Conservation (phyloP, 2,329 filamentous ascomycete species). For the Metarhizium sp. region DNA sequence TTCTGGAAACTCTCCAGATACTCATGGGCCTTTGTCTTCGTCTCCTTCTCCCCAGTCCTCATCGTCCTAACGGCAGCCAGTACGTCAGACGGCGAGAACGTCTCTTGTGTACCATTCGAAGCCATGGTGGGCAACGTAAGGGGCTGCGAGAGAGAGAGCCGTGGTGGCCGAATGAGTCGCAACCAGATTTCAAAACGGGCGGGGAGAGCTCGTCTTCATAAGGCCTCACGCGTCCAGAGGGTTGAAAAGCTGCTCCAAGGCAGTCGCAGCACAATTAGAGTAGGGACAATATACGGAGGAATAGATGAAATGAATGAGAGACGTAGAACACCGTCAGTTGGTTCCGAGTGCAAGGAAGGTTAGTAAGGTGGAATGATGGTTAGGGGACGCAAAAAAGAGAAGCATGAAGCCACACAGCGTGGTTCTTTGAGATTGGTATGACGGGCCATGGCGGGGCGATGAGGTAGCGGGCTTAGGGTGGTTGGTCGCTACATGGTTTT, state of each 20-base stretch:
- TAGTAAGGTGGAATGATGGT: background rate
- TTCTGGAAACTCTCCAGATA: slow-evolving; percentile 96
- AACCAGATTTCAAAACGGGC: background rate
- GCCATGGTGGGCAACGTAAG: slow-evolving; percentile 45
- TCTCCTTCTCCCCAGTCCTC: slow-evolving; percentile 71
- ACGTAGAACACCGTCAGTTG: background rate
- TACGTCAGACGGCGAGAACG: slow-evolving; percentile 67
- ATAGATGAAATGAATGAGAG: background rate
- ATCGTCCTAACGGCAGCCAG: slow-evolving; percentile 85
- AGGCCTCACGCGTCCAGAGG: background rate
- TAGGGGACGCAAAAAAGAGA: background rate
- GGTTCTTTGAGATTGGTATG: background rate
- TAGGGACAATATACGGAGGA: background rate
- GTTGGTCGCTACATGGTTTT: slow-evolving; percentile 14
- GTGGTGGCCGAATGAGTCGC: background rate
- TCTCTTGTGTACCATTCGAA: slow-evolving; percentile 52
- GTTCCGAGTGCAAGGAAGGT: background rate
- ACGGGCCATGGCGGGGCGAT: slow-evolving; percentile 23
- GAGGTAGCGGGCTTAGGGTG: slow-evolving; percentile 1
- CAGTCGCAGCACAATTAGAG: background rate
- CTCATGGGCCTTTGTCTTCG: slow-evolving; percentile 84
- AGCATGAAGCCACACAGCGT: background rate
- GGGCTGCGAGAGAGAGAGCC: background rate
- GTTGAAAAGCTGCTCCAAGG: background rate
- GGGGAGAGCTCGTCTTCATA: background rate